Evolutionary conservation across 2,329 filamentous ascomycete genomes (phyloP), one percentile per base, ranked within the genome.

Genomic region (Aureobasidium sp.): DNA sequence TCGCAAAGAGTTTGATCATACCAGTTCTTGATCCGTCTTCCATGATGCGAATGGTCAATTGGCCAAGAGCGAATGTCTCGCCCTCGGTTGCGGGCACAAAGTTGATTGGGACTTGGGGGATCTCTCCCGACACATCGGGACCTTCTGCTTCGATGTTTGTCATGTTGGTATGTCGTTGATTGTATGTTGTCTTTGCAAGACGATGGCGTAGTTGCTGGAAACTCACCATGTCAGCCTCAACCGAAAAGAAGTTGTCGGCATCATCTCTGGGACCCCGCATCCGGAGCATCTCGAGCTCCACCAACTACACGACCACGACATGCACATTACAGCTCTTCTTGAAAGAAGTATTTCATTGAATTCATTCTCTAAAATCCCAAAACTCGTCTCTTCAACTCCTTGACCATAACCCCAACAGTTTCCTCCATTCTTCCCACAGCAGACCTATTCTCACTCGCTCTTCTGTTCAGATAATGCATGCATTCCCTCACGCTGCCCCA

Each of bases 21-120:
- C 72, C 73, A 57, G 74, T 76, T 29, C 70, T 64, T 3, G 72
- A 75, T 6, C 75, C 75, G 59, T 78, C 75, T 67, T 78, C 74
- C 65, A 77, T 70, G 55, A 78, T 68, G 4, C 74, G 66, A 59
- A 75, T 76, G 12, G 69, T 77, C 30, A 75, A 68, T 22, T 72
- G 71, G 1, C 76, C 77, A 6, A 79, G 63, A 38, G 71, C 70
- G 53, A 79, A 65, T 10, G 73, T 69, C 56, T 79, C 77, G 48
- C 75, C 75, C 16, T 66, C 65, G 55, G 70, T 71, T 3, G 70
- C 71, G 1, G 74, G 68, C 11, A 79, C 71, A 58, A 74, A 76
- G 63, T 74, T 73, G 59, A 78, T 70, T 34, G 71, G 69, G 14
- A 68, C 63, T 41, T 68, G 62, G 4, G 72, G 73, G 30, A 56